phyloP scores from a whole-genome alignment of 2,329 filamentous ascomycete species.

The Myriosclerotinia scirpicola region DNA sequence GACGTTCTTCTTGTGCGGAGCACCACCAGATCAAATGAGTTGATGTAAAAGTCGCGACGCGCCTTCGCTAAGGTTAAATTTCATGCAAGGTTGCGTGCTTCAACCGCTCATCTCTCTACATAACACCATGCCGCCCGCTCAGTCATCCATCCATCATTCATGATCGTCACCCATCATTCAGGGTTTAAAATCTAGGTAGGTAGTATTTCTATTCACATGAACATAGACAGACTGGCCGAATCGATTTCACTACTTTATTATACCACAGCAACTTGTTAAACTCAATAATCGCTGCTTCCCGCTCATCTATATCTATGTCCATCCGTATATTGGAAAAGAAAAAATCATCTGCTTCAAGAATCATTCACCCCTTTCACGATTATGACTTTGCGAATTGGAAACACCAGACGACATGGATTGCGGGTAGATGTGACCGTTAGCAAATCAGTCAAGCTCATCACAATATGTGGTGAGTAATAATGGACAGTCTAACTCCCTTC shows the following conservation, averaged over 20 bases:
- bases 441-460: background rate
- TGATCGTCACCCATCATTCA: too few species aligned
- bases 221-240: too few species aligned
- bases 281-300: background rate
- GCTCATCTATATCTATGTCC: background rate
- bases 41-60: constrained; percentile 22
- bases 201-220: too few species aligned
- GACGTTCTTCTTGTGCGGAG: background rate
- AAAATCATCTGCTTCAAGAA: background rate
- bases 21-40: background rate
- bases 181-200: too few species aligned
- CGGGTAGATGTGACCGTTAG: background rate
- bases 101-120: background rate
- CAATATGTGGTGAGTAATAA: background rate
- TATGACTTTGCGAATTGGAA: background rate
- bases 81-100: constrained; percentile 14
- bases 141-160: too few species aligned
- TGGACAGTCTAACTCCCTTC: background rate
- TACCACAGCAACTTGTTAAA: too few species aligned
- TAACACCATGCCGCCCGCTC: too few species aligned
- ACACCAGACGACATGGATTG: background rate
- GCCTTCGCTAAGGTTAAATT: constrained; percentile 18
- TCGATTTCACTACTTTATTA: too few species aligned
- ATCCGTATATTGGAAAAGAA: too few species aligned
- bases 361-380: background rate